Evolutionary conservation across 176 grass and related monocot genomes (phyloP).

Genomic region (Cenchrus fungigraminus): DNA sequence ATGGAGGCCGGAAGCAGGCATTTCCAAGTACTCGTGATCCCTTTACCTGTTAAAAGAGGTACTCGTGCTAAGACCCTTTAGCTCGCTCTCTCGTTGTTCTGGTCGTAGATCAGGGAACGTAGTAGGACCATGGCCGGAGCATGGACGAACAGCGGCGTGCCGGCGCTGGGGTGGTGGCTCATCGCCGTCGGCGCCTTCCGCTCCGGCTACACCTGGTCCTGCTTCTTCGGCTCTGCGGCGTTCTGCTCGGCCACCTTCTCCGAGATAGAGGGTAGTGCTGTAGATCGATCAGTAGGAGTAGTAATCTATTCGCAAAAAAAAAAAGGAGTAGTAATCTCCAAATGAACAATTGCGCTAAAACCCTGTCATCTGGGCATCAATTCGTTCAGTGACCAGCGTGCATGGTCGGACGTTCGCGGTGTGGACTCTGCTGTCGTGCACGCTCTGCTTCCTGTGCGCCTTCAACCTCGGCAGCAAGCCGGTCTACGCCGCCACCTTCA

Average conservation of each 20-base stretch:
- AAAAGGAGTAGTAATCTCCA: neutral
- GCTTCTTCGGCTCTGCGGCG: neutral
- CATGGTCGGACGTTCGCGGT: neutral
- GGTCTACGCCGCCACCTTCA: neutral
- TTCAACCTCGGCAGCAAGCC: neutral
- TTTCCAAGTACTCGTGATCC: no score
- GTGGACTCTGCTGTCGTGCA: constrained; percentile 1
- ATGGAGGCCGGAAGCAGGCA: no score
- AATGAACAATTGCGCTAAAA: neutral
- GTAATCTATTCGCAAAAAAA: no score
- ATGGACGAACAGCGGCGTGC: neutral
- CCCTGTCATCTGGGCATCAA: no score
- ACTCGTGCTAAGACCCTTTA: no score
- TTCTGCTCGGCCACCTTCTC: neutral
- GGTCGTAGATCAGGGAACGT: no score
- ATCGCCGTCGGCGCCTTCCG: neutral
- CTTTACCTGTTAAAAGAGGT: no score
- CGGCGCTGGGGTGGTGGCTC: neutral
- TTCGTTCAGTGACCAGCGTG: neutral
- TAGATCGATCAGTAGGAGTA: neutral
- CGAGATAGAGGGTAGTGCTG: neutral
- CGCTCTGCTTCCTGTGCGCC: neutral
- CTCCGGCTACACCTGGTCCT: neutral
- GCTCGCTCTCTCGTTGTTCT: no score
- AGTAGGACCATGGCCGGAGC: neutral